A percentile compares a stretch with the other conserved stretches of the same genome.
Conservation (phyloP, 208 protist species). For the Leishmania tropica region DNA sequence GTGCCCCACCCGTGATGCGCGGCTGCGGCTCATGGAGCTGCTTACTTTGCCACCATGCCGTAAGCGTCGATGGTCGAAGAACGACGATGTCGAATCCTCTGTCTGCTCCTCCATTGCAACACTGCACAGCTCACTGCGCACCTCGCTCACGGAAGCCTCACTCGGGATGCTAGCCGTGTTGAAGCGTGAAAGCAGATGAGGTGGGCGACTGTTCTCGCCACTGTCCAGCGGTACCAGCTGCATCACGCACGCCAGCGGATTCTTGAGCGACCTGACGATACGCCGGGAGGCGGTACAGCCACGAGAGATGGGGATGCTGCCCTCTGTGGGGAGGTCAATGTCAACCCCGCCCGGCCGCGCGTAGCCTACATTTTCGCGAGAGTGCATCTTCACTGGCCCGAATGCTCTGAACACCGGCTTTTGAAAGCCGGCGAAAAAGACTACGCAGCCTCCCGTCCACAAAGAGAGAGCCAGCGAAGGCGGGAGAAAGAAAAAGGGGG, state of each 20-base stretch:
- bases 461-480: neutral
- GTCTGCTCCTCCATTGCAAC: constrained; percentile 31
- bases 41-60: constrained; percentile 22
- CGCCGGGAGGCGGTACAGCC: constrained; percentile 38
- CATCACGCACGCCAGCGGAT: constrained; percentile 39
- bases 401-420: neutral
- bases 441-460: neutral
- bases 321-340: constrained; percentile 10
- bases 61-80: constrained; percentile 34
- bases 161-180: constrained; percentile 45
- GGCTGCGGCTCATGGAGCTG: constrained; percentile 29
- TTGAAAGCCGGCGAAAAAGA: neutral
- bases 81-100: constrained; percentile 43
- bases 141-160: constrained; percentile 60
- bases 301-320: constrained; percentile 11
- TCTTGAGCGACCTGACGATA: constrained; percentile 62
- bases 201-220: constrained; percentile 12
- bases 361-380: neutral
- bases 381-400: constrained; percentile 5
- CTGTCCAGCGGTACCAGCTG: constrained; percentile 72
- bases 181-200: constrained; percentile 44
- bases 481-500: neutral
- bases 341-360: constrained; percentile 5
- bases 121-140: constrained; percentile 63
- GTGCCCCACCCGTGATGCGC: constrained; percentile 19